Base-by-base conservation (phyloP, 2,329 filamentous ascomycete species). In the Pseudofabraea citricarpa region DNA sequence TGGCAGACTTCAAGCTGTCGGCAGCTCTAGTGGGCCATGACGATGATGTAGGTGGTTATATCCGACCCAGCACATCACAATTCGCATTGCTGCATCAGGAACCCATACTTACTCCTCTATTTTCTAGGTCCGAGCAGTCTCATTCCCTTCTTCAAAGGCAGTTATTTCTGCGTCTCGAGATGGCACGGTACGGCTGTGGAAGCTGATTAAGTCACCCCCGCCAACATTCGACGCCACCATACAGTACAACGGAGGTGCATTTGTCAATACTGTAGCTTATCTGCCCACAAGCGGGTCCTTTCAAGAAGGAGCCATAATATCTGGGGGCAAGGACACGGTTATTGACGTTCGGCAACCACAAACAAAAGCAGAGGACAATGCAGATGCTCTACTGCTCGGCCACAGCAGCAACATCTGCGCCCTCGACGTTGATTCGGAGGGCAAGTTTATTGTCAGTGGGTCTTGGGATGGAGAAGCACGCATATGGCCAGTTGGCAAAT, bases 391-490 rank as follows among this genome's bases (percentile, higher is more conserved):
- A 49, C 75, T 98, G 8, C 71, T 95, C 40, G 91, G 93, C 10
- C 93, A 98, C 62, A 75, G 79, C 16, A 79, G 86, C 62, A 97
- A 97, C 57, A 82, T 98, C 36, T 96, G 91, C 63, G 77, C 90
- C 7, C 68, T 98, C 35, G 88, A 95, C 57, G 83, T 88, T 13
- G 84, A 83, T 40, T 77, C 84, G 1, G 77, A 82, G 46, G 85
- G 83, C 2, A 77, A 70, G 36, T 87, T 81, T 62, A 74, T 97
- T 31, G 83, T 96, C 36, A 97, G 91, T 52, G 93, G 91, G 23
- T 87, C 90, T 56, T 98, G 93, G 93, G 93, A 98, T 64, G 80
- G 80, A 22, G 85, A 90, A 51, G 90, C 89, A 21, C 83, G 89
- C 43, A 70, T 97, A 41, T 98, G 93, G 93, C 77, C 75, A 50